phyloP scores from a whole-genome alignment of 441 rosid genomes.

The Mallotus japonicus region DNA sequence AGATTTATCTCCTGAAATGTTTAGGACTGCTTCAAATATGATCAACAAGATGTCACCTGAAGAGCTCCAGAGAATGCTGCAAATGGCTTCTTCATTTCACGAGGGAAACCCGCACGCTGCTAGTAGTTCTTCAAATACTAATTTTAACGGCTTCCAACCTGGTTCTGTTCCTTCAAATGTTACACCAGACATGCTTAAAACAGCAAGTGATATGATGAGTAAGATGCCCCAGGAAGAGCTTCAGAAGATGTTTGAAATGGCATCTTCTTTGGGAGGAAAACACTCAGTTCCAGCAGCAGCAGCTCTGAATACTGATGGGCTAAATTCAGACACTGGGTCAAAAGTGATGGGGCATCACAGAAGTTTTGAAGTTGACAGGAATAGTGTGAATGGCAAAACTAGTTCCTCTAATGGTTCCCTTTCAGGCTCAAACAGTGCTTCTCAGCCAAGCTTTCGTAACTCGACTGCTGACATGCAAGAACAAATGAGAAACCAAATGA shows the following conservation, averaged over 20 bases:
- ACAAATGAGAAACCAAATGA: constrained; percentile 90
- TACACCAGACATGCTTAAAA: constrained; percentile 75
- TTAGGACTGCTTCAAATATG: constrained; percentile 76
- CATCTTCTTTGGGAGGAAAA: constrained; percentile 54
- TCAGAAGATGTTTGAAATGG: constrained; percentile 79
- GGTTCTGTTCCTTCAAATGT: constrained; percentile 53
- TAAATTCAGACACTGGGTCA: constrained; percentile 29
- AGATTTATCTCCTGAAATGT: constrained; percentile 75
- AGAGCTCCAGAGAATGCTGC: constrained; percentile 81
- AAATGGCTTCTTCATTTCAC: constrained; percentile 73
- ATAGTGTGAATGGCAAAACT: constrained; percentile 40
- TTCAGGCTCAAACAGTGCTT: constrained; percentile 41
- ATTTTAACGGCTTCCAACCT: constrained; percentile 41
- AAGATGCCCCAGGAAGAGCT: constrained; percentile 85
- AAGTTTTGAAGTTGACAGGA: constrained; percentile 30
- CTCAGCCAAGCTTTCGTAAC: constrained; percentile 48
- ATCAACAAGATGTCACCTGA: constrained; percentile 83
- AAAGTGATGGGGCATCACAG: constrained; percentile 31
- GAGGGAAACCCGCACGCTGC: constrained; percentile 45
- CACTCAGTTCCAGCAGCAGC: constrained; percentile 39
- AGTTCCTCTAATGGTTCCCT: constrained; percentile 43
- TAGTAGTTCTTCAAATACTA: constrained; percentile 31
- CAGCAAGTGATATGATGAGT: constrained; percentile 73
- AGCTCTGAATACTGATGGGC: constrained; percentile 25
- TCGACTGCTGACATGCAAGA: constrained; percentile 70